A percentile compares a stretch with the other conserved stretches of the same genome.
Conservation (phyloP, 805 yeast genomes). For the Candida odintsovae region DNA sequence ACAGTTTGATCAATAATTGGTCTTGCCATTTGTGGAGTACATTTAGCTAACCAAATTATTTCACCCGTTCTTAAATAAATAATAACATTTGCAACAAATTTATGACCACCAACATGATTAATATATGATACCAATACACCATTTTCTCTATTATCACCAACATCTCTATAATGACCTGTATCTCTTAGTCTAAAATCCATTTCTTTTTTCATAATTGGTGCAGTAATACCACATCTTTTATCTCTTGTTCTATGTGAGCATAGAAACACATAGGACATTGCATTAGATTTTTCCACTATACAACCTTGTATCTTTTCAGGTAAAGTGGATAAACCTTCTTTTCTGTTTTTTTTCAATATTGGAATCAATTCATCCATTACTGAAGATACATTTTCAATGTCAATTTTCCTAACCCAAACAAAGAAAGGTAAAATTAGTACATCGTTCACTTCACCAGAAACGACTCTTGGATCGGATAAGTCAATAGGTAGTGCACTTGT, state of each 20-base stretch:
- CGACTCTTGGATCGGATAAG: slow-evolving; percentile 37
- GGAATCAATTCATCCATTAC: slow-evolving; percentile 43
- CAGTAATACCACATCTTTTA: slow-evolving; percentile 89
- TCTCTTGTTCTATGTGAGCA: slow-evolving; percentile 93
- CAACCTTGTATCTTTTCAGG: slow-evolving; percentile 19
- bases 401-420: slow-evolving; percentile 55
- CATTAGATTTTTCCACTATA: slow-evolving; percentile 32
- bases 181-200: slow-evolving; percentile 70
- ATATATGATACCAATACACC: slow-evolving; percentile 70
- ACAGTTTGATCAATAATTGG: slow-evolving; percentile 76
- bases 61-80: slow-evolving; percentile 70
- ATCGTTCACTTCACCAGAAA: slow-evolving; percentile 44
- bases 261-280: slow-evolving; percentile 52
- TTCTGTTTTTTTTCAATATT: slow-evolving; percentile 27
- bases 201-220: slow-evolving; percentile 80
- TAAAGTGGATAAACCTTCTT: slow-evolving; percentile 8
- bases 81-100: slow-evolving; percentile 84
- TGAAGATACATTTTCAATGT: slow-evolving; percentile 33
- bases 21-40: slow-evolving; percentile 69
- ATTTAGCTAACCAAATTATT: slow-evolving; percentile 83
- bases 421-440: slow-evolving; percentile 69
- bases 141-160: slow-evolving; percentile 64
- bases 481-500: slow-evolving; percentile 51
- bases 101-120: slow-evolving; percentile 95
- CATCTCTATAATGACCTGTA: slow-evolving; percentile 66